Evolutionary conservation across 1,284 basidiomycete genomes (phyloP), one percentile per base, ranked within the genome.

Genomic region (Porogramme epimiltina): DNA sequence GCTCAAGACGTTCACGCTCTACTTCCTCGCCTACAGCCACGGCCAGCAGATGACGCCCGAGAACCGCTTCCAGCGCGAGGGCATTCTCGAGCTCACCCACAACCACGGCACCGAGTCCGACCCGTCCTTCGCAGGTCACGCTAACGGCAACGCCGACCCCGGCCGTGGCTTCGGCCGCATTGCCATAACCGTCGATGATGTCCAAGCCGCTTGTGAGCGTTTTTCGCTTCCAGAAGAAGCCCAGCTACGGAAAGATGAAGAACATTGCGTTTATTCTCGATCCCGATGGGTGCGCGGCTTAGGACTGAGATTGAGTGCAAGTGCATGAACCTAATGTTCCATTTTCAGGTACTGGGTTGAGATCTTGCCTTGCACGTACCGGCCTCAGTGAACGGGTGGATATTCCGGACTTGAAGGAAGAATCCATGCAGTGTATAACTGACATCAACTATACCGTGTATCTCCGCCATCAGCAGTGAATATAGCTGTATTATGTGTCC

Each of bases 221-320:
- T 93, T 99, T 57, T 91, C 94, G 61, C 47, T 98, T 96, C 77
- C 91, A 95, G 80, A 98, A 97, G 78, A 82, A 80, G 54, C 87
- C 86, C 37, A 84, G 80, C 4, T 94, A 96, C 51, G 94, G 94
- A 5, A 87, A 80, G 67, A 95, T 97, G 91, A 84, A 73, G 69
- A 38, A 89, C 62, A 90, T 93, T 56, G 94, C 94, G 2, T 96
- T 97, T 69, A 87, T 94, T 63, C 73, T 92, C 69, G 93, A 95
- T 70, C 93, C 93, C 23, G 91, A 93, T 73, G 58, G 58, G n/a
- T n/a, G n/a, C n/a, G n/a, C n/a, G n/a, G n/a, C n/a, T n/a, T n/a
- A n/a, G n/a, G n/a, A n/a, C n/a, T n/a, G n/a, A n/a, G n/a, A n/a
- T n/a, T n/a, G n/a, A n/a, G n/a, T n/a, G n/a, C n/a, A n/a, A n/a